Evolutionary conservation across 441 rosid genomes (phyloP), one percentile per base, ranked within the genome.

Genomic region (Rhodomyrtus psidioides): DNA sequence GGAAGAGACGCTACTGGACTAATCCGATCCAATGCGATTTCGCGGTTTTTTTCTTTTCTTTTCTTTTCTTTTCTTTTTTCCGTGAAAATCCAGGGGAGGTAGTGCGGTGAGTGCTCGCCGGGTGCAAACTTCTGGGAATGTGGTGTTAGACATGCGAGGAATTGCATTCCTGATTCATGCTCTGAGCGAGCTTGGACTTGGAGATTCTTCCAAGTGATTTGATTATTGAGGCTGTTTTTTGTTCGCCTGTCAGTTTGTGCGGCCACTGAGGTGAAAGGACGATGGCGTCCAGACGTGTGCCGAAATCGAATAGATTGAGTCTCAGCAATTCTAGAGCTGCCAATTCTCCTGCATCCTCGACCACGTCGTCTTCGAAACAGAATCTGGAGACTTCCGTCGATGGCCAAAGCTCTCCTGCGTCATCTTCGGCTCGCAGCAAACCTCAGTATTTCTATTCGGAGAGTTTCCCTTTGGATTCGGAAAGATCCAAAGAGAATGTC

Each of bases 331-430:
- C 91, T 21, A 95, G 91, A 89, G 94, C 90, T 85, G 96, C 93
- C 85, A 93, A 96, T 89, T 96, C 99, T n/a, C 93, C 92, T 81
- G 93, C 99, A 44, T 93, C 99, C 85, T 94, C 99, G 17, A 96
- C 98, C 30, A 94, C 99, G 21, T 94, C 99, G 9, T 95, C 99
- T 81, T 95, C 99, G 5, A 98, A 95, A 90, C 95, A 91, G 53
- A 92, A 92, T 87, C 88, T 88, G 39, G 99, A 95, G 88, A 94
- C 97, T 12, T 98, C 98, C 75, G 21, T 92, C 6, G 99, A 98
- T 83, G 94, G 95, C 39, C 99, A 92, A 92, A 98, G 98, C 91
- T 98, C 99, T 34, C 99, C 99, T 17, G 99, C 97, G 3, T 96
- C 99, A 24, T 95, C 98, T 9, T 98, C 98, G 24, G 96, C 98